Percentiles rank a stretch among this genome's conserved stretches.
These are phyloP conservation scores for Colletotrichum agaves DNA, from an alignment of 2,329 filamentous ascomycete genomes.

Conservation along the genomic window DNA sequence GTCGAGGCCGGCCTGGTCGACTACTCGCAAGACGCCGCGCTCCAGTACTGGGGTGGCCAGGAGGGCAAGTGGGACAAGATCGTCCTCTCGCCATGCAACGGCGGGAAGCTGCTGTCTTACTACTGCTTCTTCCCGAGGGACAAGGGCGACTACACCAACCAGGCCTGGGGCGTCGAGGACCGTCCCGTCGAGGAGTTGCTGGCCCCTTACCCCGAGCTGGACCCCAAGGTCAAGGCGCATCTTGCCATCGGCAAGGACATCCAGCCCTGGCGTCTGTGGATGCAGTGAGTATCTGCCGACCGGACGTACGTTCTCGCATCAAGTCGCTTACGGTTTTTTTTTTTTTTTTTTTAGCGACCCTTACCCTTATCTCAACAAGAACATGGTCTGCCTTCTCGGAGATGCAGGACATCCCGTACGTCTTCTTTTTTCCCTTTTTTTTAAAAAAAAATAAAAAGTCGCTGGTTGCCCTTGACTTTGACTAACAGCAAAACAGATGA, in stretches of 20 bases:
- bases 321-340: not conserved
- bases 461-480: not conserved
- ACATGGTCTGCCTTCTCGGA: constrained; percentile 66
- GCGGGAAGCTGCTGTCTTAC: constrained; percentile 72
- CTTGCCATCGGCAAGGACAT: constrained; percentile 71
- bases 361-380: constrained; percentile 67
- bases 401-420: constrained; percentile 73
- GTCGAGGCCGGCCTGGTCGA: constrained; percentile 69
- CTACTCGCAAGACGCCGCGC: constrained; percentile 67
- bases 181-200: constrained; percentile 68
- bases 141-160: constrained; percentile 68
- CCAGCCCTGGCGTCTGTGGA: constrained; percentile 73
- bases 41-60: constrained; percentile 78
- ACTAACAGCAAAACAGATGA: constrained; percentile 30
- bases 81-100: constrained; percentile 75
- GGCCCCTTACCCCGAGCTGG: constrained; percentile 68
- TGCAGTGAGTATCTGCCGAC: constrained; percentile 61
- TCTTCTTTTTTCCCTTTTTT: no score
- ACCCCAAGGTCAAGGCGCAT: constrained; percentile 66
- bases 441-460: no score
- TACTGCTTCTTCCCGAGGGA: constrained; percentile 76
- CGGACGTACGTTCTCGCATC: no score
- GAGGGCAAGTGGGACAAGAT: constrained; percentile 75
- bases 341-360: constrained; percentile 50
- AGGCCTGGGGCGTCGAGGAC: constrained; percentile 67